These are phyloP conservation scores for Coprinopsis strossmayeri DNA, from an alignment of 768 basidiomycete species.

Conservation along the genomic window DNA sequence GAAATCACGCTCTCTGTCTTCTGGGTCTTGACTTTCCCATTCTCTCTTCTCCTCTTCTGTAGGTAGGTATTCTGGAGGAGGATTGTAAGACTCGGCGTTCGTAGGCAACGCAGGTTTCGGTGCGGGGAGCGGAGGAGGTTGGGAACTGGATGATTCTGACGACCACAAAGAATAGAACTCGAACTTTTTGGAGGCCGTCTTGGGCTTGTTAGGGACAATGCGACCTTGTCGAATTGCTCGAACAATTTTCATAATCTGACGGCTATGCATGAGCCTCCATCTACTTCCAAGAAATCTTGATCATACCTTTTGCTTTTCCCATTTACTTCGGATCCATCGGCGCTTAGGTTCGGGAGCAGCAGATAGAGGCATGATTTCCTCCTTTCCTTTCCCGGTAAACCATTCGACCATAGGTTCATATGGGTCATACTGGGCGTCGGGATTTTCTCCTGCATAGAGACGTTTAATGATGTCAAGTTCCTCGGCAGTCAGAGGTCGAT, in stretches of 20 bases:
- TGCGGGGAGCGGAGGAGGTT: slow-evolving; percentile 85
- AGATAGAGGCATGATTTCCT: slow-evolving; percentile 90
- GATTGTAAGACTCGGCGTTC: slow-evolving; percentile 97
- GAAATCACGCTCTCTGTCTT: slow-evolving; percentile 86
- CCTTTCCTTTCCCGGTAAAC: slow-evolving; percentile 95
- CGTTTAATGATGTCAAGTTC: slow-evolving; percentile 94
- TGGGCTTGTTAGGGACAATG: slow-evolving; percentile 86
- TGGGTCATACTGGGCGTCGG: slow-evolving; percentile 84
- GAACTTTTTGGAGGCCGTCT: slow-evolving; percentile 49
- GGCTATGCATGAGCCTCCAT: background rate
- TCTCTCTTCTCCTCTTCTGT: slow-evolving; percentile 72
- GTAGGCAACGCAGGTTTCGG: slow-evolving; percentile 87
- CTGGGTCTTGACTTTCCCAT: slow-evolving; percentile 80
- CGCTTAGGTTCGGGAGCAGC: slow-evolving; percentile 93
- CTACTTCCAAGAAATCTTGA: background rate
- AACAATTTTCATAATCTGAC: slow-evolving; percentile 98
- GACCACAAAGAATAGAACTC: slow-evolving; percentile 90
- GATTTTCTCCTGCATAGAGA: slow-evolving; percentile 86
- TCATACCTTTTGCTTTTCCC: slow-evolving; percentile 97
- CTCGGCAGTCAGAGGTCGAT: slow-evolving; percentile 80
- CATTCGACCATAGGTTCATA: slow-evolving; percentile 93
- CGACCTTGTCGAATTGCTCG: slow-evolving; percentile 95
- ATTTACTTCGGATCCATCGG: slow-evolving; percentile 95
- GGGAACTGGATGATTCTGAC: slow-evolving; percentile 54
- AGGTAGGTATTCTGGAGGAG: slow-evolving; percentile 93